These are phyloP conservation scores for Populus trichocarpa DNA, from an alignment of 441 rosid genomes.

Conservation along the genomic window DNA sequence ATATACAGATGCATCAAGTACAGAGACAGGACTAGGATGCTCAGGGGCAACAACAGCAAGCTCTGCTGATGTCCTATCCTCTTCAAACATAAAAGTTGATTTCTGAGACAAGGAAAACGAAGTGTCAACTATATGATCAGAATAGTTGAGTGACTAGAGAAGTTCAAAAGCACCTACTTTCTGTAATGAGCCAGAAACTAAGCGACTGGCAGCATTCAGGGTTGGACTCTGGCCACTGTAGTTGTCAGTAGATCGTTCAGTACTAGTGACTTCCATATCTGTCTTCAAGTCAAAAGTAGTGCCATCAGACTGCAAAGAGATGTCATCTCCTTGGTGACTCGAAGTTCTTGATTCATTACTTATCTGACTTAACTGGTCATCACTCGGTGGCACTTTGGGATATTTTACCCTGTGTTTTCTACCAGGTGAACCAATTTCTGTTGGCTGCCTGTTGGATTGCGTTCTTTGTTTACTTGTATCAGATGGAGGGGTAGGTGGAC, in stretches of 20 bases:
- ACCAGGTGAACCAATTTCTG: constrained; percentile 50
- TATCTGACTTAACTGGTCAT: constrained; percentile 64
- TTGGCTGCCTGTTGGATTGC: constrained; percentile 37
- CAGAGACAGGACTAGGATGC: constrained; percentile 89
- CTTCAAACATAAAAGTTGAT: constrained; percentile 37
- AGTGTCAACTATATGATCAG: constrained; percentile 17
- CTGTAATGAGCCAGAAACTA: constrained; percentile 37
- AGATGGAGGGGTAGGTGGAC: constrained; percentile 76
- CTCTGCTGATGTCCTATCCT: constrained; percentile 47
- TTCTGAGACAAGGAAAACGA: constrained; percentile 34
- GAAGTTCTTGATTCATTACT: constrained; percentile 57
- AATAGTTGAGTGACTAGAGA: constrained; percentile 14
- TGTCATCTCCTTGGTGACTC: constrained; percentile 53
- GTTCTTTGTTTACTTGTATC: constrained; percentile 56
- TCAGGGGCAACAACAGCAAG: constrained; percentile 46
- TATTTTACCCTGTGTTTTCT: constrained; percentile 43
- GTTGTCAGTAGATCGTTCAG: constrained; percentile 28
- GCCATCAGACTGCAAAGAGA: constrained; percentile 55
- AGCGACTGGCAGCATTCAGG: constrained; percentile 27
- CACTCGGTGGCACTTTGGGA: constrained; percentile 40
- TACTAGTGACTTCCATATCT: constrained; percentile 40
- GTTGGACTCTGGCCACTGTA: constrained; percentile 33
- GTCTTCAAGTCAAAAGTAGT: constrained; percentile 37
- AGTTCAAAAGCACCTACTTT: constrained; percentile 38
- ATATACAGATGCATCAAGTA: constrained; percentile 58